Evolutionary conservation across 495 filamentous ascomycete genomes (phyloP).

Genomic region (Cercophora samala): DNA sequence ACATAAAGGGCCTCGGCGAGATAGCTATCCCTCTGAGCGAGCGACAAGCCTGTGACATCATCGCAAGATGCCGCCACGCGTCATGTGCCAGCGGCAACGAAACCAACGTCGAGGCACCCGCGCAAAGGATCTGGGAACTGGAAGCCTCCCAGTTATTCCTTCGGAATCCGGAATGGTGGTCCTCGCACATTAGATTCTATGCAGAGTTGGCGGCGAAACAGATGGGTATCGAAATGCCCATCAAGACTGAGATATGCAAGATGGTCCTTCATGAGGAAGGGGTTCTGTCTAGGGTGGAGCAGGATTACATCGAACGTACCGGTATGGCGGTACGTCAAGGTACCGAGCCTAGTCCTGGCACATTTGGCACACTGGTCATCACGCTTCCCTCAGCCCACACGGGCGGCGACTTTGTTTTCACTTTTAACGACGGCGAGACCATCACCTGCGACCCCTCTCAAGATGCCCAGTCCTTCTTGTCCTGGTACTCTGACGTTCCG

Average conservation of each 20-base stretch:
- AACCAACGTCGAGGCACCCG: slow-evolving; percentile 46
- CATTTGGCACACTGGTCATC: slow-evolving; percentile 57
- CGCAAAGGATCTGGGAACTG: slow-evolving; percentile 53
- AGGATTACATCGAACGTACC: slow-evolving; percentile 34
- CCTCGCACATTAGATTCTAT: slow-evolving; percentile 13
- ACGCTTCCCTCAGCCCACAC: slow-evolving; percentile 51
- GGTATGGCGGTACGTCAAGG: slow-evolving; percentile 6
- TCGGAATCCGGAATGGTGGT: slow-evolving; percentile 37
- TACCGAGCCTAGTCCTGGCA: slow-evolving; percentile 51
- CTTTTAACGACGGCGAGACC: slow-evolving; percentile 39
- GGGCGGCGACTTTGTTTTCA: slow-evolving; percentile 47
- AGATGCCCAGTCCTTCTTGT: slow-evolving; percentile 38
- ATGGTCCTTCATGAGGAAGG: slow-evolving; percentile 56
- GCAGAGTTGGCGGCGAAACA: slow-evolving; percentile 24
- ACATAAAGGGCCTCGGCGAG: slow-evolving; percentile 37
- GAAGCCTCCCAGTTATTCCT: slow-evolving; percentile 44
- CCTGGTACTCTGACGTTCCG: slow-evolving; percentile 55
- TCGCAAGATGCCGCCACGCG: slow-evolving; percentile 39
- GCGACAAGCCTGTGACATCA: slow-evolving; percentile 41
- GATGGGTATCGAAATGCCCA: slow-evolving; percentile 35
- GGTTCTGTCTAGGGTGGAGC: slow-evolving; percentile 51
- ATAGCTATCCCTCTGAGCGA: slow-evolving; percentile 45
- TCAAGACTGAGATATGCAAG: slow-evolving; percentile 51
- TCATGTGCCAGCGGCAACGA: slow-evolving; percentile 46
- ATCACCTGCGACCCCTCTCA: slow-evolving; percentile 40